Base-by-base conservation (phyloP, 2,329 filamentous ascomycete species). In the Aureobasidium sp. region DNA sequence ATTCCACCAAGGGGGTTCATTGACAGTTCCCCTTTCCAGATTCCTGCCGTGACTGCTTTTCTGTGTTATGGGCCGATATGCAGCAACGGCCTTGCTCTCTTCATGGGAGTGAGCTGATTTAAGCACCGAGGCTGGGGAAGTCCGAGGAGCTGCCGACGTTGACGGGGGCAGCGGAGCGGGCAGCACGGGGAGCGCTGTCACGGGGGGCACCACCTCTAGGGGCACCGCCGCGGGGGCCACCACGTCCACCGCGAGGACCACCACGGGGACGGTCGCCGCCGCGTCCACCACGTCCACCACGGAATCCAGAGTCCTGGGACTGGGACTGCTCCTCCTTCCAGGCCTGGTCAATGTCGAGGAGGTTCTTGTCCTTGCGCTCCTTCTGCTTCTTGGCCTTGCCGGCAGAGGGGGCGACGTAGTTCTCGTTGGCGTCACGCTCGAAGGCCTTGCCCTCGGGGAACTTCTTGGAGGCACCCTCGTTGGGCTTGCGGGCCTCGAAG, bases 391-490 rank as follows among this genome's bases (percentile, higher is more conserved):
- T 79, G 74, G 84, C 77, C 87, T 96, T 96, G 78, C 87, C 87
- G 64, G 79, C 81, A 67, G 81, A 75, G 68, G 82, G 85, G 70
- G 87, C 78, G 72, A 96, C 87, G 84, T 89, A 96, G 66, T 74
- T 72, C 69, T 88, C 85, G 69, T 83, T 82, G 50, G 80, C 74
- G 62, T 73, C 73, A 66, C 79, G 80, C 69, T 74, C 70, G 69
- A 84, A 69, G 65, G 80, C 77, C 81, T 92, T 95, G 74, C 90
- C 91, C 70, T 83, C 81, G 70, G 88, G 89, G 89, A 92, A 96
- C 84, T 96, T 94, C 84, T 94, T 93, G 81, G 90, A 90, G 80
- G 81, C 83, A 71, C 92, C 92, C 81, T 96, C 92, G 81, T 97
- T 96, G 76, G 93, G 80, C 81, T 91, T 86, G 79, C 94, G 93